These are phyloP conservation scores for Volvox reticuliferus DNA, from an alignment of 139 green algal species.

Conservation along the genomic window DNA sequence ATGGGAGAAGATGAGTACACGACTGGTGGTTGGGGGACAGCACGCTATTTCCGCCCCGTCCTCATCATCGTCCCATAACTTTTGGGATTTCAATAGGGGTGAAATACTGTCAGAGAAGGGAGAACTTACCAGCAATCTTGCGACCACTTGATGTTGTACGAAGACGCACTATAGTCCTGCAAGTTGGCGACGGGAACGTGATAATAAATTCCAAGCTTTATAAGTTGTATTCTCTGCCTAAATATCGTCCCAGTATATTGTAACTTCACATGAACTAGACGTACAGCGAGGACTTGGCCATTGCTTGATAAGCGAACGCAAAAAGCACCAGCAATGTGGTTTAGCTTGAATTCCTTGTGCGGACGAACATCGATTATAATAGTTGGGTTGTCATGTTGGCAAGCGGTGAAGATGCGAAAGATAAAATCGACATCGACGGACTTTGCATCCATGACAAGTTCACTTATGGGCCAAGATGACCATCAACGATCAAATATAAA, in stretches of 20 bases:
- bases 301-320: conserved; percentile 67
- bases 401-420: conserved; percentile 74
- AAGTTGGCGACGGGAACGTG: not conserved
- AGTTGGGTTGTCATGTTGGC: conserved; percentile 61
- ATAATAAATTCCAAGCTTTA: not conserved
- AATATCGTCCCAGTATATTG: not conserved
- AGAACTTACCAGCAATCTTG: conserved; percentile 62
- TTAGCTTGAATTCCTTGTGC: conserved; percentile 70
- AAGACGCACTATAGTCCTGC: conserved; percentile 67
- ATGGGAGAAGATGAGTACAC: too few relatives aligned
- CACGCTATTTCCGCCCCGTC: too few relatives aligned
- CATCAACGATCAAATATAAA: too few relatives aligned
- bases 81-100: too few relatives aligned
- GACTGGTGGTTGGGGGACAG: too few relatives aligned
- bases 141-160: conserved; percentile 60
- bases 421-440: conserved; percentile 59
- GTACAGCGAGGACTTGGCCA: conserved; percentile 68
- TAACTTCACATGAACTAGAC: not conserved
- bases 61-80: too few relatives aligned
- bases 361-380: conserved; percentile 71
- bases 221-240: not conserved
- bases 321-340: conserved; percentile 67
- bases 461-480: too few relatives aligned
- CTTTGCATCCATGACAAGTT: conserved; percentile 53
- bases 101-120: not conserved